Percentiles rank a stretch among this genome's conserved stretches.
phyloP scores from a whole-genome alignment of 805 yeast species.

The Saccharomycopsis amapae region DNA sequence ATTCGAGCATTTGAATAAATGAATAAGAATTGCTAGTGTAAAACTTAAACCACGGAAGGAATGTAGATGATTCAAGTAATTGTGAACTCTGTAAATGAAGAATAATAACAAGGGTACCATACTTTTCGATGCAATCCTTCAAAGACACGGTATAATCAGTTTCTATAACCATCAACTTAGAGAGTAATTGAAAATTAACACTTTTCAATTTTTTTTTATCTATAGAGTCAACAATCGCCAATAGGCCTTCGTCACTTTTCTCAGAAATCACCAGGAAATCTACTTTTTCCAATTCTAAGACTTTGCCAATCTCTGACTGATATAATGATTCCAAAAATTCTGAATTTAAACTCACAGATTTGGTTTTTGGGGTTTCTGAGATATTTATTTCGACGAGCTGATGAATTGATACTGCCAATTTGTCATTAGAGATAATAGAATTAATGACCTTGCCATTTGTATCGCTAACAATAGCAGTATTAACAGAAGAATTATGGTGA shows the following conservation, averaged over 20 bases:
- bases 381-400: not conserved
- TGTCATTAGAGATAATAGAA: not conserved
- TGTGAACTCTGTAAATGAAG: not conserved
- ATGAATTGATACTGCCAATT: not conserved
- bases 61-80: not conserved
- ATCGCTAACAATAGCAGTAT: not conserved
- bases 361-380: not conserved
- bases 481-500: not conserved
- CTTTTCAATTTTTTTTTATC: not conserved
- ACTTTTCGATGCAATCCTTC: not conserved
- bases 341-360: not conserved
- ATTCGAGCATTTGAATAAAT: slow-evolving; percentile 1
- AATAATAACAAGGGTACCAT: not conserved
- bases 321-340: not conserved
- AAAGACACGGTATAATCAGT: not conserved
- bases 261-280: no score
- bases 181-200: slow-evolving; percentile 1
- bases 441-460: not conserved
- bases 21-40: not conserved
- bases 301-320: not conserved
- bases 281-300: not conserved
- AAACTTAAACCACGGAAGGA: not conserved
- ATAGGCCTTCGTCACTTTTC: not conserved
- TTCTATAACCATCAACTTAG: slow-evolving; percentile 3
- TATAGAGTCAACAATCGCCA: not conserved